phyloP scores from a whole-genome alignment of 164 flowering plant genomes.

The Vitis amurensis region DNA sequence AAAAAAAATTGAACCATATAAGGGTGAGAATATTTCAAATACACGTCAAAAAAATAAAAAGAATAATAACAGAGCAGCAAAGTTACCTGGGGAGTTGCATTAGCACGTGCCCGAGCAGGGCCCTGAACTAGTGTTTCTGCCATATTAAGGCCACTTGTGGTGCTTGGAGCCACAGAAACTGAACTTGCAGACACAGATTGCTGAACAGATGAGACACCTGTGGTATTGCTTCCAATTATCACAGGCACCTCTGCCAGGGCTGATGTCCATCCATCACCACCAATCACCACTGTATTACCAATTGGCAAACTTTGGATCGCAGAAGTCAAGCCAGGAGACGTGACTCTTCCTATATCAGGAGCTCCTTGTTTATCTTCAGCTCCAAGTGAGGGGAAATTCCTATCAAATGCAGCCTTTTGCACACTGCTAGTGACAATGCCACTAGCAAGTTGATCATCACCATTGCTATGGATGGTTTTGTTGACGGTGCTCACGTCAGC shows the following conservation, averaged over 20 bases:
- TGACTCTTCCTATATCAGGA: conserved; percentile 45
- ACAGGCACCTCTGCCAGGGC: conserved; percentile 65
- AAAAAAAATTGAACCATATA: background rate
- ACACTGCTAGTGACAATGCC: conserved; percentile 10
- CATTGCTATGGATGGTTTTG: conserved; percentile 12
- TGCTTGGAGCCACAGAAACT: conserved; percentile 24
- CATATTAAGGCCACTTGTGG: conserved; percentile 59
- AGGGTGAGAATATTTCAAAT: background rate
- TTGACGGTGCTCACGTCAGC: conserved; percentile 12
- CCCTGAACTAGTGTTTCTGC: conserved; percentile 76
- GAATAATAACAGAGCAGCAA: background rate
- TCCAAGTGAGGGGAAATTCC: conserved; percentile 38
- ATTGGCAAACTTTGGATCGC: conserved; percentile 46
- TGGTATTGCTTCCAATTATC: conserved; percentile 33
- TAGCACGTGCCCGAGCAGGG: conserved; percentile 52
- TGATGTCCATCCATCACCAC: conserved; percentile 65
- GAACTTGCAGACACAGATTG: conserved; percentile 29
- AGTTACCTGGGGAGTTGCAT: conserved; percentile 51
- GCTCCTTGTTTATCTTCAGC: conserved; percentile 31
- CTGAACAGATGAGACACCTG: conserved; percentile 25
- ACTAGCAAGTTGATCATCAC: conserved; percentile 14
- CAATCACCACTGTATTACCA: conserved; percentile 38
- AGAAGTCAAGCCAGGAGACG: conserved; percentile 53
- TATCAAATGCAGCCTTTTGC: conserved; percentile 29
- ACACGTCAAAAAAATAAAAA: background rate